phyloP scores from a whole-genome alignment of 371 early-diverging fungal species.

The Mucor irregularis region DNA sequence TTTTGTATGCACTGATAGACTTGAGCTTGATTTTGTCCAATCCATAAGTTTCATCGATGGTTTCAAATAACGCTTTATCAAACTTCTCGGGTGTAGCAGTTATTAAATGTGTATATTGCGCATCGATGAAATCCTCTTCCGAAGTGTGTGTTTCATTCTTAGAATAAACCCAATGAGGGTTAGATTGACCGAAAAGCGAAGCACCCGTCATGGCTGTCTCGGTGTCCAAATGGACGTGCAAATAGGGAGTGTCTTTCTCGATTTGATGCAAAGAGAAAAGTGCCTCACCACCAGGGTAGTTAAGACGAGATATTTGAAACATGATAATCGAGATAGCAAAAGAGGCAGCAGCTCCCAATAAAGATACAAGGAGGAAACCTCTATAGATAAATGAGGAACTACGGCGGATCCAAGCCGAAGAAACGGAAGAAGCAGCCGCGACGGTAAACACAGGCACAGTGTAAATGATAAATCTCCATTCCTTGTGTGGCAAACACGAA shows the following conservation, averaged over 20 bases:
- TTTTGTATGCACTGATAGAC: conserved; percentile 7
- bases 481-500: conserved; percentile 90
- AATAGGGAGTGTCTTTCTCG: conserved; percentile 25
- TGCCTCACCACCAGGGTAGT: conserved; percentile 93
- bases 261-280: conserved; percentile 63
- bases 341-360: conserved; percentile 28
- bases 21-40: conserved; percentile 25
- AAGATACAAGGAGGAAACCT: conserved; percentile 16
- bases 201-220: conserved; percentile 88
- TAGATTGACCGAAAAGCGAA: conserved; percentile 68
- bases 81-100: conserved; percentile 53
- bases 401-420: conserved; percentile 30
- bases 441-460: conserved; percentile 84
- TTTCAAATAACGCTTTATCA: conserved; percentile 39
- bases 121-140: conserved; percentile 52
- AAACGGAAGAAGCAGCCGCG: conserved; percentile 57
- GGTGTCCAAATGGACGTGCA: conserved; percentile 78
- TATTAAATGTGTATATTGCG: conserved; percentile 67
- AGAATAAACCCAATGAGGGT: conserved; percentile 58
- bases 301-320: conserved; percentile 66
- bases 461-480: conserved; percentile 95
- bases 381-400: conserved; percentile 11
- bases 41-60: conserved; percentile 36
- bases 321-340: conserved; percentile 46
- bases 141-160: conserved; percentile 61